These are phyloP conservation scores for Fusarium cyanostomum DNA, from an alignment of 2,329 filamentous ascomycete species.

Conservation along the genomic window DNA sequence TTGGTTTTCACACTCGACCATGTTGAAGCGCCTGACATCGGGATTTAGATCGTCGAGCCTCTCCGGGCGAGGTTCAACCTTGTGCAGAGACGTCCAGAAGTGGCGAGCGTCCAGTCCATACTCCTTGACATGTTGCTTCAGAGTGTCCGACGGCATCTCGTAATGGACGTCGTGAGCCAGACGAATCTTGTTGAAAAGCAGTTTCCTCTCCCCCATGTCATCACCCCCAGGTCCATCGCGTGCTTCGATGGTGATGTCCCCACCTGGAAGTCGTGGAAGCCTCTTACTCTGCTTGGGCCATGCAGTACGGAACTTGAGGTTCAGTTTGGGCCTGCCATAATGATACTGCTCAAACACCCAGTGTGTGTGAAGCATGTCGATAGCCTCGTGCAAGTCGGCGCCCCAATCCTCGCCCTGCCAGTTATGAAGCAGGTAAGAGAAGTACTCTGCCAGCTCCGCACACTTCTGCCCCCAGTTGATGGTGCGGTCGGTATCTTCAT, in stretches of 20 bases:
- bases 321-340: slow-evolving; percentile 43
- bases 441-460: slow-evolving; percentile 51
- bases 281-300: slow-evolving; percentile 39
- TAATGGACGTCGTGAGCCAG: slow-evolving; percentile 41
- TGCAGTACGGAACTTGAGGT: slow-evolving; percentile 37
- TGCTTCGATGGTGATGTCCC: neutral
- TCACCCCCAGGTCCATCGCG: neutral
- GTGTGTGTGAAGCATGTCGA: slow-evolving; percentile 49
- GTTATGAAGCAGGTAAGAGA: slow-evolving; percentile 47
- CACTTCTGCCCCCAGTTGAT: slow-evolving; percentile 52
- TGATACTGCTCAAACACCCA: slow-evolving; percentile 49
- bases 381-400: slow-evolving; percentile 42
- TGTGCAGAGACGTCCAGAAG: slow-evolving; percentile 13
- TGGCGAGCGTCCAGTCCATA: slow-evolving; percentile 17
- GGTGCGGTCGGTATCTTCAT: slow-evolving; percentile 57
- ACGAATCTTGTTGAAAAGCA: slow-evolving; percentile 19
- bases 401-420: slow-evolving; percentile 44
- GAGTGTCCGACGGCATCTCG: slow-evolving; percentile 19
- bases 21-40: slow-evolving; percentile 40
- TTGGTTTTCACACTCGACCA: slow-evolving; percentile 48
- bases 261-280: slow-evolving; percentile 40
- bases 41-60: neutral
- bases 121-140: slow-evolving; percentile 23
- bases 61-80: neutral
- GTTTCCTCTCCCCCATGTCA: slow-evolving; percentile 22